Evolutionary conservation across 805 yeast genomes (phyloP).

Genomic region (Naumovozyma baii): DNA sequence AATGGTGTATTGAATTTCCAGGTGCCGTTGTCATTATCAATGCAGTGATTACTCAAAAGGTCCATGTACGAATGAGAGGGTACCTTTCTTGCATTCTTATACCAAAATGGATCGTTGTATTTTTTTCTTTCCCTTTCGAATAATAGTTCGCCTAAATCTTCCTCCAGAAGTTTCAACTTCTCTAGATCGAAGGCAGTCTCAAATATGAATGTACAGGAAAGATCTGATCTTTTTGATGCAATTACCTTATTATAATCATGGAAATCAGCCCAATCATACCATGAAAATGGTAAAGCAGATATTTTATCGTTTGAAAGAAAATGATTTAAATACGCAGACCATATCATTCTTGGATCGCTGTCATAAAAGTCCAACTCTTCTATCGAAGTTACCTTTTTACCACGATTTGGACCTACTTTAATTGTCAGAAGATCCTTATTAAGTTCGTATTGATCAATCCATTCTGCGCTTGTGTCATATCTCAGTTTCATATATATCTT

Average conservation of each 20-base stretch:
- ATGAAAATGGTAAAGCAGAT: conserved; percentile 37
- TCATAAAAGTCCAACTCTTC: conserved; percentile 32
- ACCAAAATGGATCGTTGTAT: conserved; percentile 16
- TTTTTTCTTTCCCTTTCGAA: conserved; percentile 14
- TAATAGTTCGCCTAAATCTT: conserved; percentile 11
- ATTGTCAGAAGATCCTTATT: conserved; percentile 16
- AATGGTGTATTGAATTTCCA: conserved; percentile 7
- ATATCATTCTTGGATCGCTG: conserved; percentile 52
- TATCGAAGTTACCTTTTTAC: conserved; percentile 9
- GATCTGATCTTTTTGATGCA: conserved; percentile 6
- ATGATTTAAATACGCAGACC: conserved; percentile 40
- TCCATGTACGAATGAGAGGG: not conserved
- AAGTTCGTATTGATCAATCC: conserved; percentile 17
- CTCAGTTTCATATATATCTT: conserved; percentile 13
- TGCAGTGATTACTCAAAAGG: not conserved
- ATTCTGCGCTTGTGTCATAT: conserved; percentile 12
- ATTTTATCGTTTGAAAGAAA: conserved; percentile 12
- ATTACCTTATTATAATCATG: conserved; percentile 33
- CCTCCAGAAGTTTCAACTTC: conserved; percentile 10
- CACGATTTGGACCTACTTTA: conserved; percentile 12
- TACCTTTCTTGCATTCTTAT: conserved; percentile 5
- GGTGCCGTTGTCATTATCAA: not conserved
- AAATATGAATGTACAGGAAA: conserved; percentile 16
- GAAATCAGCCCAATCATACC: conserved; percentile 52
- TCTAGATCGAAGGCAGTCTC: conserved; percentile 12